phyloP scores from a whole-genome alignment of 768 basidiomycete genomes.

The Lentinus tigrinus region DNA sequence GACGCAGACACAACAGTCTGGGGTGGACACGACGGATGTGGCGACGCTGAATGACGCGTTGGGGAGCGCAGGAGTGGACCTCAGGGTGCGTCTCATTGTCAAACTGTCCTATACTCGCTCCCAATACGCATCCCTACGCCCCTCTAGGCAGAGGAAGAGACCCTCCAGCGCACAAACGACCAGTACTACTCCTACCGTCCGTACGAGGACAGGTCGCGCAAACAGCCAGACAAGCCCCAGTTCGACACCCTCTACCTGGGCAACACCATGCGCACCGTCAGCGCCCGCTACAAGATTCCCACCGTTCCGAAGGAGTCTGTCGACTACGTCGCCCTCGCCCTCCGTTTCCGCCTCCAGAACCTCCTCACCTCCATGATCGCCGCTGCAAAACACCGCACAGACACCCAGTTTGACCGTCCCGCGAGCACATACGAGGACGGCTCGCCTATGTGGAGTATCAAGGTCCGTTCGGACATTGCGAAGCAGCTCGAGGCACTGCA shows the following conservation, averaged over 20 bases:
- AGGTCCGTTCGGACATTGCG: constrained; percentile 74
- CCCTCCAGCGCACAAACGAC: constrained; percentile 64
- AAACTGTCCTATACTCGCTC: background rate
- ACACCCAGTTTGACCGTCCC: constrained; percentile 66
- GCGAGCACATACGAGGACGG: constrained; percentile 66
- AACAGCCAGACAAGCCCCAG: constrained; percentile 66
- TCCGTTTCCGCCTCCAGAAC: constrained; percentile 71
- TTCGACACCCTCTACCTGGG: constrained; percentile 70
- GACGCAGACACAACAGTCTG: constrained; percentile 8
- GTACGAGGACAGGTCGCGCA: constrained; percentile 77
- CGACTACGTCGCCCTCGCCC: constrained; percentile 76
- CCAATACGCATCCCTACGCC: background rate
- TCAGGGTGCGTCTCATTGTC: constrained; percentile 50
- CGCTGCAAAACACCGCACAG: constrained; percentile 67
- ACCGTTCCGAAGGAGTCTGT: constrained; percentile 69
- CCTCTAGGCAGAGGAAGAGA: constrained; percentile 80
- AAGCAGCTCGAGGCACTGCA: constrained; percentile 79
- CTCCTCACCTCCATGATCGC: constrained; percentile 66
- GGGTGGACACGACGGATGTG: constrained; percentile 65
- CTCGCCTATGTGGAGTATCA: constrained; percentile 80
- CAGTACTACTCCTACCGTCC: constrained; percentile 61
- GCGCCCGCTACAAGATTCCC: constrained; percentile 65
- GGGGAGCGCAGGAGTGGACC: constrained; percentile 83
- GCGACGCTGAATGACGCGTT: constrained; percentile 81
- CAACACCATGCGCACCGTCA: constrained; percentile 66